Evolutionary conservation across 129 eudicot genomes (phyloP).

Genomic region (Dittrichia graveolens): DNA sequence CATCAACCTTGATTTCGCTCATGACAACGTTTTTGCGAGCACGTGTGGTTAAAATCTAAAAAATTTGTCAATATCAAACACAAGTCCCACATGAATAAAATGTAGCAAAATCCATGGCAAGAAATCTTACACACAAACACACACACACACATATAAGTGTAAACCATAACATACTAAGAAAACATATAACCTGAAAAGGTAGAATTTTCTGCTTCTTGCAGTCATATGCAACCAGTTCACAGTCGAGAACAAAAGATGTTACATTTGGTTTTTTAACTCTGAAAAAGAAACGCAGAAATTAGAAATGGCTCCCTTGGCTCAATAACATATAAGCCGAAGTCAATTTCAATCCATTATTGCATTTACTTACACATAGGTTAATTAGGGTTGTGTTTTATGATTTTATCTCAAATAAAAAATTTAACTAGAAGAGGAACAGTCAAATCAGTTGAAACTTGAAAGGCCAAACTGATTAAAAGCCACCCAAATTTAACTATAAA

Average conservation of each 20-base stretch:
- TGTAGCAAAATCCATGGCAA: background rate
- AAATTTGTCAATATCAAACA: conserved; percentile 1
- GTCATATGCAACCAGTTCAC: conserved; percentile 91
- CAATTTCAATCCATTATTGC: no score
- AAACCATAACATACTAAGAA: background rate
- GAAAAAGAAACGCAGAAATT: conserved; percentile 9
- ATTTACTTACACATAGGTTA: no score
- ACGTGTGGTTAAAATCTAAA: conserved; percentile 75
- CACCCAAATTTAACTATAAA: no score
- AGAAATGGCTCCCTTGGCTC: no score
- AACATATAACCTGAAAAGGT: conserved; percentile 75
- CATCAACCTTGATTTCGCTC: conserved; percentile 85
- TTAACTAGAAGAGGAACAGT: no score
- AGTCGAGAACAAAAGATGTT: conserved; percentile 76
- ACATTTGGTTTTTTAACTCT: conserved; percentile 75
- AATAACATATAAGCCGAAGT: no score
- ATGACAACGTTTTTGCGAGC: conserved; percentile 87
- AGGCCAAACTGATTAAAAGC: no score
- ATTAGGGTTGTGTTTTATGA: no score
- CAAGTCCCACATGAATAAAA: background rate
- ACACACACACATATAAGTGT: no score
- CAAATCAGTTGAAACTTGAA: no score
- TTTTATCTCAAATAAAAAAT: no score
- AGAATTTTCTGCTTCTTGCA: conserved; percentile 80
- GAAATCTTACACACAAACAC: background rate